Evolutionary conservation across 495 filamentous ascomycete species (phyloP).

Genomic region (Penicillium goetzii): DNA sequence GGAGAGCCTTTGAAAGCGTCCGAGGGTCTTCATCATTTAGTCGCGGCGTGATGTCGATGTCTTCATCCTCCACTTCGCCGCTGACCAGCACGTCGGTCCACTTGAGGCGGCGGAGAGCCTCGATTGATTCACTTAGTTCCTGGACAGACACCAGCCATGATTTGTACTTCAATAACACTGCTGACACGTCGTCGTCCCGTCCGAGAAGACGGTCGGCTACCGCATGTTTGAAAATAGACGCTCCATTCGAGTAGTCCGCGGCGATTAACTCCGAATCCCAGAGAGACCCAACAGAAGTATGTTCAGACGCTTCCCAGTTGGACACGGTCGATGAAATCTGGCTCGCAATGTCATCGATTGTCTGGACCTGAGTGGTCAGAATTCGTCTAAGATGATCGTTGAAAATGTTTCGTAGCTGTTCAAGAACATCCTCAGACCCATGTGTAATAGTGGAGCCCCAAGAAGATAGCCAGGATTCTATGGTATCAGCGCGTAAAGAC

Average conservation of each 20-base stretch:
- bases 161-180: slow-evolving; percentile 62
- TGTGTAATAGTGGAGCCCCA: slow-evolving; percentile 47
- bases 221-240: slow-evolving; percentile 53
- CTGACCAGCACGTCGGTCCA: slow-evolving; percentile 81
- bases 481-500: slow-evolving; percentile 65
- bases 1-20: slow-evolving; percentile 62
- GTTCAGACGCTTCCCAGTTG: slow-evolving; percentile 56
- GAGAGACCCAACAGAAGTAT: slow-evolving; percentile 51
- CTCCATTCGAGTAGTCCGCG: slow-evolving; percentile 60
- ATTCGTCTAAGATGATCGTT: slow-evolving; percentile 65
- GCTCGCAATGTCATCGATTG: slow-evolving; percentile 61
- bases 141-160: slow-evolving; percentile 69
- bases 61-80: slow-evolving; percentile 72
- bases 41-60: slow-evolving; percentile 60
- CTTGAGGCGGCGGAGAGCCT: slow-evolving; percentile 64
- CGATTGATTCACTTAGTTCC: slow-evolving; percentile 61
- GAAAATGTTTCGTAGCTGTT: slow-evolving; percentile 68
- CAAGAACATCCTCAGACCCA: slow-evolving; percentile 62
- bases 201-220: slow-evolving; percentile 63
- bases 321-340: slow-evolving; percentile 51
- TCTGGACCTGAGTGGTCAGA: slow-evolving; percentile 59
- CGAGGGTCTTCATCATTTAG: slow-evolving; percentile 76
- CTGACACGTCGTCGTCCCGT: slow-evolving; percentile 64
- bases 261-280: slow-evolving; percentile 63
- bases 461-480: slow-evolving; percentile 73